Evolutionary conservation across 2,329 filamentous ascomycete genomes (phyloP).

Genomic region (Arachnomyces sp.): DNA sequence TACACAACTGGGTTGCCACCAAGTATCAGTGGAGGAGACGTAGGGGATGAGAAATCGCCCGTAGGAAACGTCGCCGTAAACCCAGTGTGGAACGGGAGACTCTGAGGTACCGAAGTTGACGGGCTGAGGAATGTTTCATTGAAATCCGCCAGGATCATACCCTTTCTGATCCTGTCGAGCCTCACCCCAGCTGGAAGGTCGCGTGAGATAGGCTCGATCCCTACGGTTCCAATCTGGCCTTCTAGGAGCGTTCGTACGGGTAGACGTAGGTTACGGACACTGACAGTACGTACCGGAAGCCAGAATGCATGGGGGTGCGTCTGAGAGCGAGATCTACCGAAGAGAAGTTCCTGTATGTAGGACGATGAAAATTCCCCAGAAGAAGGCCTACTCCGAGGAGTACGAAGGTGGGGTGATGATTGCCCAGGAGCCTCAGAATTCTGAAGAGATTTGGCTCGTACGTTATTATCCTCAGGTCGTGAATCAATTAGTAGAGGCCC

Average conservation of each 20-base stretch:
- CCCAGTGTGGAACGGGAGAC: slow-evolving; percentile 48
- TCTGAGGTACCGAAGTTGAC: slow-evolving; percentile 12
- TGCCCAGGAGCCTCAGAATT: slow-evolving; percentile 7
- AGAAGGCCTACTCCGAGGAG: slow-evolving; percentile 23
- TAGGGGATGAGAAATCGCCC: slow-evolving; percentile 38
- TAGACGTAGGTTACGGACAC: slow-evolving; percentile 77
- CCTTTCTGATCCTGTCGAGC: slow-evolving; percentile 53
- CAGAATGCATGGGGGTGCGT: slow-evolving; percentile 59
- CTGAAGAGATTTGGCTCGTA: slow-evolving; percentile 6
- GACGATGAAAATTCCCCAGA: slow-evolving; percentile 28
- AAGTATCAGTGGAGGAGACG: slow-evolving; percentile 48
- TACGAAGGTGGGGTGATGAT: slow-evolving; percentile 3
- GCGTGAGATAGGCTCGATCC: slow-evolving; percentile 46
- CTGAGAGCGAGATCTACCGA: slow-evolving; percentile 42
- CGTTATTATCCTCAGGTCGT: slow-evolving; percentile 45
- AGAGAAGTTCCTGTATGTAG: slow-evolving; percentile 19
- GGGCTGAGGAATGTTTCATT: slow-evolving; percentile 47
- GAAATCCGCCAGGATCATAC: slow-evolving; percentile 69
- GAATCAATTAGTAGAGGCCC: slow-evolving; percentile 57
- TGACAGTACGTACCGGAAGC: slow-evolving; percentile 72
- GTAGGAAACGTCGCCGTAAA: slow-evolving; percentile 64
- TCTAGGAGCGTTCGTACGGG: slow-evolving; percentile 67
- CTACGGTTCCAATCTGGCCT: slow-evolving; percentile 85
- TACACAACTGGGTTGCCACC: slow-evolving; percentile 61
- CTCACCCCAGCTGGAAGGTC: slow-evolving; percentile 17